phyloP scores from a whole-genome alignment of 2,329 filamentous ascomycete species.

The Byssothecium circinans region DNA sequence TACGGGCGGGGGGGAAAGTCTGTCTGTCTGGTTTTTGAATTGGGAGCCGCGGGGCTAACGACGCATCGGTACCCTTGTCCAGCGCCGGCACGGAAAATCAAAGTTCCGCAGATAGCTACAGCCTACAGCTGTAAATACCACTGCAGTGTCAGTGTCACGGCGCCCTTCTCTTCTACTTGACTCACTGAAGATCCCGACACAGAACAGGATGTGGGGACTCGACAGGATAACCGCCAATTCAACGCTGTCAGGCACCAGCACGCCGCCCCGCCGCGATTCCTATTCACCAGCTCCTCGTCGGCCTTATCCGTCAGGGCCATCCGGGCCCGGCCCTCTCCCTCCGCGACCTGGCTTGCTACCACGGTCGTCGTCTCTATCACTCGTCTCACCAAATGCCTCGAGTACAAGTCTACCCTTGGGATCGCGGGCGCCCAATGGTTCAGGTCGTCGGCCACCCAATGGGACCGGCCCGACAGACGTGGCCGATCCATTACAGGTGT shows the following conservation, averaged over 20 bases:
- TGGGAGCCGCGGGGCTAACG: slow-evolving; percentile 30
- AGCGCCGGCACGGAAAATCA: slow-evolving; percentile 27
- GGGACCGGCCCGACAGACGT: slow-evolving; percentile 57
- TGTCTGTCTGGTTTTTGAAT: slow-evolving; percentile 39
- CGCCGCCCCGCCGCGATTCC: slow-evolving; percentile 65
- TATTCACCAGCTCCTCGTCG: slow-evolving; percentile 73
- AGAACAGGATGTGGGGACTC: slow-evolving; percentile 71
- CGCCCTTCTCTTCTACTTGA: too few relatives aligned
- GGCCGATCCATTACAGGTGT: slow-evolving; percentile 69
- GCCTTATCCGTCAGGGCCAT: slow-evolving; percentile 71
- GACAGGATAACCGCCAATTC: slow-evolving; percentile 79
- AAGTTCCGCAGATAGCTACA: slow-evolving; percentile 9
- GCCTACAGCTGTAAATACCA: slow-evolving; percentile 4
- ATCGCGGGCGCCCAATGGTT: slow-evolving; percentile 67
- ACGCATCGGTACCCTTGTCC: slow-evolving; percentile 15
- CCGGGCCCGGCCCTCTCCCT: slow-evolving; percentile 70
- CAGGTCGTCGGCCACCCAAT: slow-evolving; percentile 63
- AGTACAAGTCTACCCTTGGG: slow-evolving; percentile 71
- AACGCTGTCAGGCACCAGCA: slow-evolving; percentile 57
- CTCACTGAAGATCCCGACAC: too few relatives aligned
- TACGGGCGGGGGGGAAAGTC: slow-evolving; percentile 23
- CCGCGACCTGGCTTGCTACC: slow-evolving; percentile 69
- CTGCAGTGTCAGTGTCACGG: too few relatives aligned
- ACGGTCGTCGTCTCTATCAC: slow-evolving; percentile 75
- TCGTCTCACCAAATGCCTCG: slow-evolving; percentile 74